Base-by-base conservation (phyloP, 768 basidiomycete genomes). In the Leccinum boreale region DNA sequence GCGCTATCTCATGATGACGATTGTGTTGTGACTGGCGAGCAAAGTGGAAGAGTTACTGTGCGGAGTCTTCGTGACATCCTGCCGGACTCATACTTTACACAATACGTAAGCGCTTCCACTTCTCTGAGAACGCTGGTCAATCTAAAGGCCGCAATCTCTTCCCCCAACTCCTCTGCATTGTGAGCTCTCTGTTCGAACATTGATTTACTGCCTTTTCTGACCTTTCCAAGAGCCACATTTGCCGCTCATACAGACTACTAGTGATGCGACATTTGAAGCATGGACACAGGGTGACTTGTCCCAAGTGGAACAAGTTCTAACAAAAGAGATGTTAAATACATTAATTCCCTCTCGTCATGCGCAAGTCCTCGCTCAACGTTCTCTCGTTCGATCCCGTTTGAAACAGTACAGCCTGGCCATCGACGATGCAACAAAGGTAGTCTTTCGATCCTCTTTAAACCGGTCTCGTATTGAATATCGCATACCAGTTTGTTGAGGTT, bases 351-450 rank as follows among this genome's bases (percentile, higher is more conserved):
- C n/a, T 23, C 42, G 29, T 14, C 50, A 19, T n/a, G 39, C 61
- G 5, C 23, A 14, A 2, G 24, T 53, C 10, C 60, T 60, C 0
- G 58, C 60, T 11, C 28, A 47, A 5, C 60, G 53, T 0, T 19
- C 53, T 5, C n/a, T 61, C 3, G 17, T 52, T 4, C 42, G 58
- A 3, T n/a, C 8, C 1, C 60, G 45, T 5, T 28, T n/a, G 10
- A 24, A 33, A 4, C 49, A 50, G 6, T 53, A 21, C 14, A 24
- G 52, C 2, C 36, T 21, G n/a, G 60, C 55, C 19, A 33, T 58
- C 12, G 50, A 52, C 3, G 61, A 62, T 29, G 59, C 55, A 0
- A 57, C 29, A 47, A 10, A 35, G 53, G 62, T 63, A 26, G 28
- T 1, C 8, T 3, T 17, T 11, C 7, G 0, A 0, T 2, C 39